Evolutionary conservation across 2,329 filamentous ascomycete species (phyloP).

Genomic region (Xylaria sp.): DNA sequence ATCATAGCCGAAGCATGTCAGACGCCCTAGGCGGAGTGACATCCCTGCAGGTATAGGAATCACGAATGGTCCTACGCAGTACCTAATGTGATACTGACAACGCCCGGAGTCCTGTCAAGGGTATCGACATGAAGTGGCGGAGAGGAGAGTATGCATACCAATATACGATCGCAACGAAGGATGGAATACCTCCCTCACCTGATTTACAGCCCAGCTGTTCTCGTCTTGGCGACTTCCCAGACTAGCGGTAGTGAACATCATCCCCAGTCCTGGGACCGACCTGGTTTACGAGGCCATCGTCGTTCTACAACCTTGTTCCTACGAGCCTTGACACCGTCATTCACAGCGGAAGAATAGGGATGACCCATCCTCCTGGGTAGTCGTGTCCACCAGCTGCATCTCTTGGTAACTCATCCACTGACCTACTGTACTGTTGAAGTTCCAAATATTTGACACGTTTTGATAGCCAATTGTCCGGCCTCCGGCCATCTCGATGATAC

Average conservation of each 20-base stretch:
- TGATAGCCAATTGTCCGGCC: background rate
- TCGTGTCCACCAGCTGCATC: background rate
- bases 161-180: slow-evolving; percentile 4
- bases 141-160: background rate
- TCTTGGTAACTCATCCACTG: background rate
- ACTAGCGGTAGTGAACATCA: background rate
- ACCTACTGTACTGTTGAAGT: background rate
- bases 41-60: slow-evolving; percentile 16
- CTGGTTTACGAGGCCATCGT: background rate
- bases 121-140: slow-evolving; percentile 9
- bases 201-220: background rate
- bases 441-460: background rate
- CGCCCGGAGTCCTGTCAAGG: slow-evolving; percentile 10
- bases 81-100: background rate
- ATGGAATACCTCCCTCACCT: slow-evolving; percentile 4
- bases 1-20: background rate
- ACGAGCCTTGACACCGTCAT: background rate
- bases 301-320: background rate
- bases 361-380: slow-evolving; percentile 7
- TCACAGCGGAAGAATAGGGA: slow-evolving; percentile 5
- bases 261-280: background rate
- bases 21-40: slow-evolving; percentile 8
- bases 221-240: background rate
- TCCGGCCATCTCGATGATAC: background rate
- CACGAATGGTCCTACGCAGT: slow-evolving; percentile 3